A percentile compares a stretch with the other conserved stretches of the same genome.
Evolutionary conservation across 305 asterid genomes (phyloP).

Genomic region (Solanum aculeatissimum): DNA sequence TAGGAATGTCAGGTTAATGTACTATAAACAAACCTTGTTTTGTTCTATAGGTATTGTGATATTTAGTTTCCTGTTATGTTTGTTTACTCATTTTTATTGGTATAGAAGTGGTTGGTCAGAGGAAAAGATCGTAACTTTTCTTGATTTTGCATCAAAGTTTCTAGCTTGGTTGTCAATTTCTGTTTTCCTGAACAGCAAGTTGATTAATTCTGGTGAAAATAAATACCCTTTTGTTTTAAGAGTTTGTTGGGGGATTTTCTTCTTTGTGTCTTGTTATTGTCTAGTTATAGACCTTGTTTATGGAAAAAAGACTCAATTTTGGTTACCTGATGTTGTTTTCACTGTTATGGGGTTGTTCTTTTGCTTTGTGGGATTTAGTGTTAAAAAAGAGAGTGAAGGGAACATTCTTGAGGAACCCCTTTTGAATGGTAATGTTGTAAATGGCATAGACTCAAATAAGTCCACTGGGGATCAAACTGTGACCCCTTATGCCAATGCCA

Average conservation of each 20-base stretch:
- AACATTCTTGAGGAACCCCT: conserved; percentile 47
- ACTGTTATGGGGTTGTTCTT: conserved; percentile 30
- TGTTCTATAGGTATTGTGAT: conserved; percentile 33
- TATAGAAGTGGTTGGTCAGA: conserved; percentile 60
- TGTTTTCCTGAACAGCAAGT: conserved; percentile 32
- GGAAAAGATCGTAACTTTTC: conserved; percentile 41
- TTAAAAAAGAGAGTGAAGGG: conserved; percentile 19
- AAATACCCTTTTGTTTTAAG: conserved; percentile 54
- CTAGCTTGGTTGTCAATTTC: conserved; percentile 49
- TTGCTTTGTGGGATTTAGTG: conserved; percentile 40
- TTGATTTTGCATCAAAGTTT: conserved; percentile 41
- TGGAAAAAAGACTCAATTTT: conserved; percentile 27
- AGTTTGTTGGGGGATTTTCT: conserved; percentile 62
- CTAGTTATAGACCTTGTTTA: conserved; percentile 41
- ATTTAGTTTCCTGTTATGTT: conserved; percentile 37
- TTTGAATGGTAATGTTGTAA: conserved; percentile 30
- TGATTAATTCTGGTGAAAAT: conserved; percentile 21
- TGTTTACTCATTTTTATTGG: conserved; percentile 48
- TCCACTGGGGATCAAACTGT: conserved; percentile 50
- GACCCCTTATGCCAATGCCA: conserved; percentile 63
- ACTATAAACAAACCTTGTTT: conserved; percentile 25
- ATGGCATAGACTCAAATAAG: conserved; percentile 16
- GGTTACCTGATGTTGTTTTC: conserved; percentile 54
- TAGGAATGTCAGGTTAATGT: conserved; percentile 8
- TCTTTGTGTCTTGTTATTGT: conserved; percentile 49